Conservation (phyloP, 805 yeast species). For the Lipomyces sp. region DNA sequence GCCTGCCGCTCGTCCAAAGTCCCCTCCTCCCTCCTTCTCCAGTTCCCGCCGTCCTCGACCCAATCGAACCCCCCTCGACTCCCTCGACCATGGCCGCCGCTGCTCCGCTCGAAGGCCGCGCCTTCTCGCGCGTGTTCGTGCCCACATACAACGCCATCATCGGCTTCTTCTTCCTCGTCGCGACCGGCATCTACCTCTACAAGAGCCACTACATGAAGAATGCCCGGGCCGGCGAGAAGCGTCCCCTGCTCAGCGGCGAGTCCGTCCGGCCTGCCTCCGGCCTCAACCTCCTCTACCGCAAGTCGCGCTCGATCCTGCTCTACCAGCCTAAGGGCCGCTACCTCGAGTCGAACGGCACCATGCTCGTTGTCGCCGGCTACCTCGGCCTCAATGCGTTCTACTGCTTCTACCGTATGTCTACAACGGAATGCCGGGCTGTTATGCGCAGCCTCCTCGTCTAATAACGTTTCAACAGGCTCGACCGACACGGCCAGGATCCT, state of each 20-base stretch:
- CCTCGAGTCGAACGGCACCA: conserved; percentile 29
- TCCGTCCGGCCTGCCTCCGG: conserved; percentile 25
- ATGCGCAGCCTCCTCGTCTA: background rate
- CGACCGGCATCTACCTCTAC: conserved; percentile 25
- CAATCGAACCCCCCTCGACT: background rate
- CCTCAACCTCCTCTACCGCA: conserved; percentile 14
- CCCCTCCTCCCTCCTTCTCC: background rate
- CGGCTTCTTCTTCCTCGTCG: conserved; percentile 25
- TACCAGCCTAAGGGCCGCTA: conserved; percentile 30
- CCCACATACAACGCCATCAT: conserved; percentile 29
- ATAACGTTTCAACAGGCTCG: conserved; percentile 1
- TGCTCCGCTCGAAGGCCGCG: conserved; percentile 26
- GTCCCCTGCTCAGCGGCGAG: conserved; percentile 24
- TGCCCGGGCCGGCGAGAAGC: conserved; percentile 23
- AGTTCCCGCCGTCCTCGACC: background rate
- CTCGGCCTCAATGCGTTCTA: conserved; percentile 28
- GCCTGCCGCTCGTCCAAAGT: too few relatives aligned
- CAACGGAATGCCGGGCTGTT: background rate
- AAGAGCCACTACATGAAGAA: conserved; percentile 20
- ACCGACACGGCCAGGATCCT: conserved; percentile 17
- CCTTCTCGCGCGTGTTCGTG: conserved; percentile 26
- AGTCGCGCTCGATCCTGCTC: conserved; percentile 22
- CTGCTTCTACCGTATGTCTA: conserved; percentile 23
- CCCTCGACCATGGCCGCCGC: conserved; percentile 12
- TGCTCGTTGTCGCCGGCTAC: conserved; percentile 25